Evolutionary conservation across 345 rosid genomes (phyloP).

Genomic region (Theobroma cacao): DNA sequence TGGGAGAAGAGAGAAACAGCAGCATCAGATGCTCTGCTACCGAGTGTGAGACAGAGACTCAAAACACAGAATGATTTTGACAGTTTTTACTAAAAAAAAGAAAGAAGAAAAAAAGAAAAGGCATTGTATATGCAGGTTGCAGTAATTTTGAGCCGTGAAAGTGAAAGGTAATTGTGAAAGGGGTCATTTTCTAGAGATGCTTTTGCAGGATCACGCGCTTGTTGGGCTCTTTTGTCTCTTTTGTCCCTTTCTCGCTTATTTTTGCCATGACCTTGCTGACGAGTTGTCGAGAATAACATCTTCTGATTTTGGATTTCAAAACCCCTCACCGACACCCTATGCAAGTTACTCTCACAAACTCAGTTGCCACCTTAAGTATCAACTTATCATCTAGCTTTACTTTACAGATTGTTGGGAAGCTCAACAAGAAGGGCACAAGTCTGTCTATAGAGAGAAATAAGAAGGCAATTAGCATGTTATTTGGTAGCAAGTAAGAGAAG

Average conservation of each 20-base stretch:
- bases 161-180: neutral
- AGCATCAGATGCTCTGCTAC: neutral
- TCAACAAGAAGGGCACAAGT: too few species aligned
- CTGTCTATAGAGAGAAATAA: too few species aligned
- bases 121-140: neutral
- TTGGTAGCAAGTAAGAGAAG: too few species aligned
- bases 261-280: too few species aligned
- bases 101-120: neutral
- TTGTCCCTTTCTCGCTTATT: neutral
- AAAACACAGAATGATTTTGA: neutral
- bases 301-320: too few species aligned
- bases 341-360: too few species aligned
- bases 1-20: neutral
- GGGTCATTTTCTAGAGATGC: constrained; percentile 23
- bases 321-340: too few species aligned
- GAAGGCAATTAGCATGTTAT: too few species aligned
- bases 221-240: neutral
- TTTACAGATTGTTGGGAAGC: too few species aligned
- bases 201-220: constrained; percentile 20
- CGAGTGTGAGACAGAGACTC: neutral
- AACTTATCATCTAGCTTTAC: too few species aligned
- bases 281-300: too few species aligned
- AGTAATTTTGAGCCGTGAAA: neutral
- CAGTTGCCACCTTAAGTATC: too few species aligned
- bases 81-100: neutral